Evolutionary conservation across 805 yeast species (phyloP).

Genomic region (Tetrapisispora iriomotensis): DNA sequence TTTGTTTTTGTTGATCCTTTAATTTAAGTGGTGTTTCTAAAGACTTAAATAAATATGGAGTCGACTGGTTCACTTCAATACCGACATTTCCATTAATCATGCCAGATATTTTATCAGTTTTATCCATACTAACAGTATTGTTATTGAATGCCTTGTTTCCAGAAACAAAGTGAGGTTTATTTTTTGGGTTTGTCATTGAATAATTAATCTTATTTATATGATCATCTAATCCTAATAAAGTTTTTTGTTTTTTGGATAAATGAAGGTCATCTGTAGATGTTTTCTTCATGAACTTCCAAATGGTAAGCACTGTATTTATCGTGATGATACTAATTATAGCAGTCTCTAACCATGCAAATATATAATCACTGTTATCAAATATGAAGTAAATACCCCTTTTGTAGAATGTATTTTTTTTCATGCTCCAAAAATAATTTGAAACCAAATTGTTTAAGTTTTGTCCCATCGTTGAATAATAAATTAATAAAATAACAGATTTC

Average conservation of each 20-base stretch:
- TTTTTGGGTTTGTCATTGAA: background rate
- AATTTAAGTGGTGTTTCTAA: slow-evolving; percentile 19
- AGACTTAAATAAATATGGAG: slow-evolving; percentile 23
- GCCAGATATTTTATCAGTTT: background rate
- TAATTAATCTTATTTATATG: background rate
- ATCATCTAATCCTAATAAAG: slow-evolving; percentile 27
- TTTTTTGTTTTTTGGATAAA: slow-evolving; percentile 26
- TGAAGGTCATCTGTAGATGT: slow-evolving; percentile 28
- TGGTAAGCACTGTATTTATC: slow-evolving; percentile 25
- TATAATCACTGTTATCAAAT: background rate
- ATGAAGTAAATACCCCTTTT: background rate
- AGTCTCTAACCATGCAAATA: background rate
- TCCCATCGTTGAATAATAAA: slow-evolving; percentile 13
- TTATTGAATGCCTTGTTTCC: background rate
- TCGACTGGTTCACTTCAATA: background rate
- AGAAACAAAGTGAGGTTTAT: slow-evolving; percentile 12
- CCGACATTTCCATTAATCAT: background rate
- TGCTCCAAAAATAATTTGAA: background rate
- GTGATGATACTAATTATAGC: slow-evolving; percentile 18
- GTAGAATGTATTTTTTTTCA: background rate
- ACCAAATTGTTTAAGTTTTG: background rate
- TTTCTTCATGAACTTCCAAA: slow-evolving; percentile 25
- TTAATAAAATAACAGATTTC: slow-evolving; percentile 14
- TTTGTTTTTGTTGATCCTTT: slow-evolving; percentile 3
- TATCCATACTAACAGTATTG: background rate